Percentiles rank a stretch among this genome's conserved stretches.
phyloP scores from a whole-genome alignment of 2,329 filamentous ascomycete species.

The Colletotrichum sp. region DNA sequence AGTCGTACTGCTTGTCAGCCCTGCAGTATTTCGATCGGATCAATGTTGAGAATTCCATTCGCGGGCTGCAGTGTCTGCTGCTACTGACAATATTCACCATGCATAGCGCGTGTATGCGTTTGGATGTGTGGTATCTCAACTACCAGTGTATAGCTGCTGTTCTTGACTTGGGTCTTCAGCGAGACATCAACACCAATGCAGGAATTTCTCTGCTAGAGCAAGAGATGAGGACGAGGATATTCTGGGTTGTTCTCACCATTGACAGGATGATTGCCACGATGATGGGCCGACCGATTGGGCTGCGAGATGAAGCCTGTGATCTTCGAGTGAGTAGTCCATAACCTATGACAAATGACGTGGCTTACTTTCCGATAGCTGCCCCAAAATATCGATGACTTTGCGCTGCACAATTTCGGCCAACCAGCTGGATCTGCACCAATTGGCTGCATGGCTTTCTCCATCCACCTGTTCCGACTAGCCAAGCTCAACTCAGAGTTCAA shows the following conservation, averaged over 20 bases:
- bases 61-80: slow-evolving; percentile 54
- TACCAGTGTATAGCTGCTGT: slow-evolving; percentile 59
- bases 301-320: slow-evolving; percentile 61
- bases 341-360: neutral
- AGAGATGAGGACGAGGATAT: slow-evolving; percentile 60
- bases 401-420: slow-evolving; percentile 9
- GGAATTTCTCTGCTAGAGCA: slow-evolving; percentile 53
- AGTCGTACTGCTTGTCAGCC: slow-evolving; percentile 54
- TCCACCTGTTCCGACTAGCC: slow-evolving; percentile 53
- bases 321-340: slow-evolving; percentile 43
- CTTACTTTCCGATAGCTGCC: slow-evolving; percentile 32
- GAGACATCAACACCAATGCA: slow-evolving; percentile 45
- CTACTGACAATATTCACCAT: slow-evolving; percentile 54
- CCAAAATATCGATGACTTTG: slow-evolving; percentile 27
- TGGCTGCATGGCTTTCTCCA: slow-evolving; percentile 36
- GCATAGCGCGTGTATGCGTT: slow-evolving; percentile 50
- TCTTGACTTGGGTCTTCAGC: slow-evolving; percentile 56
- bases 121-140: slow-evolving; percentile 61
- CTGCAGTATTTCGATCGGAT: slow-evolving; percentile 50
- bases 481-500: slow-evolving; percentile 63
- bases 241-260: slow-evolving; percentile 59
- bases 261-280: slow-evolving; percentile 59
- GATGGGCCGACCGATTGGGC: slow-evolving; percentile 60
- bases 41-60: slow-evolving; percentile 52
- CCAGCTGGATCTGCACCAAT: no score